Percentiles rank a stretch among this genome's conserved stretches.
Conservation (phyloP, 441 rosid species). For the Manihot esculenta region DNA sequence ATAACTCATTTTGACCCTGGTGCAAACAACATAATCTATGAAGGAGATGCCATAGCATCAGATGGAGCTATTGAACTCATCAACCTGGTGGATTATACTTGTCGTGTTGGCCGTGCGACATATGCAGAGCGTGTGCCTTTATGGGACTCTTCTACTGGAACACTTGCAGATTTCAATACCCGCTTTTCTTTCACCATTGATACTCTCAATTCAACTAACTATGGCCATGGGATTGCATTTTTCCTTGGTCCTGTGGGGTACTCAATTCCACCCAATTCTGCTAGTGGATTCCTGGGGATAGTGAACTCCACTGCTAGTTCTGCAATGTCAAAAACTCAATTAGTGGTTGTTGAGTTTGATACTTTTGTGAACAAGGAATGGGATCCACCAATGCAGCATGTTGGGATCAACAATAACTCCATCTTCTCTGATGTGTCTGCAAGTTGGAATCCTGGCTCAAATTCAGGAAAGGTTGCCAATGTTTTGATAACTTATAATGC, state of each 20-base stretch:
- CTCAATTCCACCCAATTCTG: conserved; percentile 6
- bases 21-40: background rate
- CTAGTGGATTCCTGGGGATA: background rate
- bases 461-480: background rate
- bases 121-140: background rate
- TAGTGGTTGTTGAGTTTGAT: conserved; percentile 11
- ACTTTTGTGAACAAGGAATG: background rate
- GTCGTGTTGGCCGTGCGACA: conserved; percentile 2
- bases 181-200: conserved; percentile 7
- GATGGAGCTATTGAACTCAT: conserved; percentile 8
- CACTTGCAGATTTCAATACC: background rate
- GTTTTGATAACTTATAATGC: conserved; percentile 9
- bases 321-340: background rate
- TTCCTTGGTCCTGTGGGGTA: conserved; percentile 7
- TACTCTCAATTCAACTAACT: background rate
- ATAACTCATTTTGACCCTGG: background rate
- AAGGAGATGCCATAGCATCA: conserved; percentile 3
- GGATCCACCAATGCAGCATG: background rate
- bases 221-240: conserved; percentile 7
- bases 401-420: conserved; percentile 1
- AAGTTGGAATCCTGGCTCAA: background rate
- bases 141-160: background rate
- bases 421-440: background rate
- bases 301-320: background rate
- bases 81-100: conserved; percentile 2